Evolutionary conservation across 208 protist genomes (phyloP).

Genomic region (Trichomonas tenax): DNA sequence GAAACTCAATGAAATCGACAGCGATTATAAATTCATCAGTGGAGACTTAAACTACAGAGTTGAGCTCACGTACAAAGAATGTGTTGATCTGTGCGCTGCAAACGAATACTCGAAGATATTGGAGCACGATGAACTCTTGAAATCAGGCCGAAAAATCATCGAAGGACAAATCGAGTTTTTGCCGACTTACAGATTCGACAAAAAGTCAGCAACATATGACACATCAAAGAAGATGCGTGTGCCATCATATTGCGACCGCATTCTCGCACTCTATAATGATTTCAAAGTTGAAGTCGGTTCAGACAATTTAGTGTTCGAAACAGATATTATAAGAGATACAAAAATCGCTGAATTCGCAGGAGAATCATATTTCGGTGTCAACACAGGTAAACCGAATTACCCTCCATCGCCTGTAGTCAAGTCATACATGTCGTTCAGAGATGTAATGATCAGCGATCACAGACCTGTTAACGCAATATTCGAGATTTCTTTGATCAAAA

Average conservation of each 20-base stretch:
- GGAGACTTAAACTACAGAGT: not conserved
- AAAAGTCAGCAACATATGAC: slow-evolving; percentile 24
- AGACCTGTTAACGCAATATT: not conserved
- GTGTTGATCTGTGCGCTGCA: not conserved
- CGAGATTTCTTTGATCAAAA: not conserved
- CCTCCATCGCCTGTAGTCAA: not conserved
- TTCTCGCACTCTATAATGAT: not conserved
- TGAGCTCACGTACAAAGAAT: not conserved
- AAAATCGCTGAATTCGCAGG: too few species aligned
- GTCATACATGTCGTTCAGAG: not conserved
- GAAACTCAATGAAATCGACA: not conserved
- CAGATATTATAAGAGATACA: not conserved
- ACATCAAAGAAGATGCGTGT: slow-evolving; percentile 22
- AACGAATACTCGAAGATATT: not conserved
- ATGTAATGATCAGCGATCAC: not conserved
- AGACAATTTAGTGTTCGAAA: not conserved
- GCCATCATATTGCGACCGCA: slow-evolving; percentile 33
- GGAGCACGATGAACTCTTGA: not conserved
- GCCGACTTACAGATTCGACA: slow-evolving; percentile 43
- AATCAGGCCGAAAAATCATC: not conserved
- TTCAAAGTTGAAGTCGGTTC: not conserved
- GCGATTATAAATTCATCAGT: not conserved
- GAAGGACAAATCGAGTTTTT: slow-evolving; percentile 36
- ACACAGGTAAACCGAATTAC: not conserved
- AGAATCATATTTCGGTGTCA: not conserved